Percentiles rank a stretch among this genome's conserved stretches.
These are phyloP conservation scores for Hypoxylon sp. DNA, from an alignment of 2,329 filamentous ascomycete species.

Conservation along the genomic window DNA sequence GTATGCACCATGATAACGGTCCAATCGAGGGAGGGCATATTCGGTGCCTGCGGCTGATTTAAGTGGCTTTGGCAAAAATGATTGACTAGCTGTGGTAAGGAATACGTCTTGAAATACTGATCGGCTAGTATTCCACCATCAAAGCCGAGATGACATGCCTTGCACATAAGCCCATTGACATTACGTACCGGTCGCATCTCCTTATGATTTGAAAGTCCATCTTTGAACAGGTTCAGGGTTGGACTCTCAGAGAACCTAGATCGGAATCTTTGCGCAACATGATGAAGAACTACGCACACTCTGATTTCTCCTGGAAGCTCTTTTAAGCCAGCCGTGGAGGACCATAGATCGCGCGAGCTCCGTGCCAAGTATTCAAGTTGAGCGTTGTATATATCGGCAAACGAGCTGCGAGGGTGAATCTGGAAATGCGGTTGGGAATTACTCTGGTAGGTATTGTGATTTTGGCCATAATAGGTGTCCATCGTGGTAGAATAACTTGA, in stretches of 20 bases:
- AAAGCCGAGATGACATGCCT: conserved; percentile 64
- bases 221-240: conserved; percentile 71
- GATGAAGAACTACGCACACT: conserved; percentile 75
- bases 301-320: conserved; percentile 74
- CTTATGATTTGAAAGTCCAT: conserved; percentile 69
- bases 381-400: conserved; percentile 61
- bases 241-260: conserved; percentile 71
- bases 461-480: conserved; percentile 45
- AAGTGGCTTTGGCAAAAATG: conserved; percentile 67
- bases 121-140: conserved; percentile 48
- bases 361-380: conserved; percentile 69
- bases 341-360: conserved; percentile 75
- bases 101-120: conserved; percentile 62
- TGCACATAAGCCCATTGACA: conserved; percentile 69
- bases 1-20: conserved; percentile 63
- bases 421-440: conserved; percentile 41
- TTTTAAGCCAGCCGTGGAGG: conserved; percentile 70
- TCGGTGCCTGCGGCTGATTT: conserved; percentile 49
- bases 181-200: conserved; percentile 71
- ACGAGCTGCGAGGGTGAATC: conserved; percentile 46
- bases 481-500: conserved; percentile 34
- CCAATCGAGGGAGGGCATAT: conserved; percentile 59
- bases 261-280: conserved; percentile 71
- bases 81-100: conserved; percentile 72
- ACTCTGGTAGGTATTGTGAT: conserved; percentile 46